phyloP scores from a whole-genome alignment of 2,329 filamentous ascomycete species.

The Fusarium solani-melongenae region DNA sequence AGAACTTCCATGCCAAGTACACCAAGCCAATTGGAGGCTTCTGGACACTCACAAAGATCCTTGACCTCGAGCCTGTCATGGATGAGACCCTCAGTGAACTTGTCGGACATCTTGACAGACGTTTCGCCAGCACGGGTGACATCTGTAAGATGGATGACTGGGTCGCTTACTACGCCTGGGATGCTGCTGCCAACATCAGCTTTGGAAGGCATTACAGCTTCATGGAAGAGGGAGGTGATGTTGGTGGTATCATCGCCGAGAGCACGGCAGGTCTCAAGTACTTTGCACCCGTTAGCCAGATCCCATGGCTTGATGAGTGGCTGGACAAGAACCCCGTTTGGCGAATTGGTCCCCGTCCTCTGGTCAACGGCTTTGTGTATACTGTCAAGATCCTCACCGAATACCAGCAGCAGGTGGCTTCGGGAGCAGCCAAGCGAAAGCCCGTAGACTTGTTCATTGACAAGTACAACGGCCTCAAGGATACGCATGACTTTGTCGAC shows the following conservation, averaged over 20 bases:
- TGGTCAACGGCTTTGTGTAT: slow-evolving; percentile 19
- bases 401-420: slow-evolving; percentile 27
- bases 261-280: slow-evolving; percentile 29
- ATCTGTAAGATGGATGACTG: slow-evolving; percentile 37
- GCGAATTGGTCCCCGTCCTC: slow-evolving; percentile 13
- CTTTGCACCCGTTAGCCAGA: slow-evolving; percentile 33
- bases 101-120: slow-evolving; percentile 18
- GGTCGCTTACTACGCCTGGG: slow-evolving; percentile 36
- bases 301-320: slow-evolving; percentile 38
- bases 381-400: slow-evolving; percentile 34
- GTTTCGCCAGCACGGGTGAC: slow-evolving; percentile 8
- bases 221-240: slow-evolving; percentile 23
- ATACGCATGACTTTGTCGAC: slow-evolving; percentile 29
- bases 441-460: slow-evolving; percentile 35
- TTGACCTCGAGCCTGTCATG: slow-evolving; percentile 35
- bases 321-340: slow-evolving; percentile 36
- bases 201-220: slow-evolving; percentile 31
- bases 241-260: slow-evolving; percentile 24
- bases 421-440: slow-evolving; percentile 19
- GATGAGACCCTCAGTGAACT: slow-evolving; percentile 33
- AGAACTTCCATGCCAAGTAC: slow-evolving; percentile 34
- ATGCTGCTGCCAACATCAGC: slow-evolving; percentile 34
- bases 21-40: slow-evolving; percentile 37
- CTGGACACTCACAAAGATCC: slow-evolving; percentile 34
- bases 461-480: slow-evolving; percentile 31